These are phyloP conservation scores for Synchytrium microbalum DNA, from an alignment of 371 early-diverging fungal genomes.

Conservation along the genomic window DNA sequence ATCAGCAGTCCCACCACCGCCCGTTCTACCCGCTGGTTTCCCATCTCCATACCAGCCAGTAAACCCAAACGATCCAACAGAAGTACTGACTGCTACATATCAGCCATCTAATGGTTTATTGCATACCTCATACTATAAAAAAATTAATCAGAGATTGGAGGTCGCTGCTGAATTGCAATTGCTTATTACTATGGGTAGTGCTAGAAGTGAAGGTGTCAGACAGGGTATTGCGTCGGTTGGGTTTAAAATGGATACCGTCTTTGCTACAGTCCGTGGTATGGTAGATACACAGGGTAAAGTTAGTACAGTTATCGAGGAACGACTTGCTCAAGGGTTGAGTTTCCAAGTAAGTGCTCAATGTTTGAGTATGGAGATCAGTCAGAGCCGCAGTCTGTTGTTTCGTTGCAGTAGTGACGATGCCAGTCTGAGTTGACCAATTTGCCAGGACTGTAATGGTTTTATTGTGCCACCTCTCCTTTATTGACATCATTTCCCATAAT, in stretches of 20 bases:
- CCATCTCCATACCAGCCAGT: conserved; percentile 36
- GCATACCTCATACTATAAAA: conserved; percentile 83
- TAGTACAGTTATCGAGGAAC: conserved; percentile 85
- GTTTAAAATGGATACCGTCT: conserved; percentile 91
- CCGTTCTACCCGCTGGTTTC: conserved; percentile 29
- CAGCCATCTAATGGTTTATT: conserved; percentile 70
- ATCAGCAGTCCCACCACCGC: conserved; percentile 23
- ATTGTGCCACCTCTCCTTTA: too few relatives aligned
- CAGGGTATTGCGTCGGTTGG: conserved; percentile 90
- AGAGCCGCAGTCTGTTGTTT: too few relatives aligned
- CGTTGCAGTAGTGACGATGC: too few relatives aligned
- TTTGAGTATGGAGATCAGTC: background rate
- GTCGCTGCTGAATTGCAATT: conserved; percentile 87
- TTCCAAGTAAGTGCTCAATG: conserved; percentile 60
- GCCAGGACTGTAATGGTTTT: too few relatives aligned
- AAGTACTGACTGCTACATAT: conserved; percentile 72
- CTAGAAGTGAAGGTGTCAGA: conserved; percentile 56
- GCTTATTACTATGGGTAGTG: conserved; percentile 33
- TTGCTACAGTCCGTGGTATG: conserved; percentile 83
- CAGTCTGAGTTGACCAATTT: too few relatives aligned
- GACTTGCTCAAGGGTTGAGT: conserved; percentile 87
- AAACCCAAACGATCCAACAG: conserved; percentile 35
- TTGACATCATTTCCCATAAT: conserved; percentile 1
- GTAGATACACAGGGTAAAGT: conserved; percentile 85
- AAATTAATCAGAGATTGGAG: conserved; percentile 88